Evolutionary conservation across 1,139 yeast species (phyloP).

Genomic region (Hansenula anomala): DNA sequence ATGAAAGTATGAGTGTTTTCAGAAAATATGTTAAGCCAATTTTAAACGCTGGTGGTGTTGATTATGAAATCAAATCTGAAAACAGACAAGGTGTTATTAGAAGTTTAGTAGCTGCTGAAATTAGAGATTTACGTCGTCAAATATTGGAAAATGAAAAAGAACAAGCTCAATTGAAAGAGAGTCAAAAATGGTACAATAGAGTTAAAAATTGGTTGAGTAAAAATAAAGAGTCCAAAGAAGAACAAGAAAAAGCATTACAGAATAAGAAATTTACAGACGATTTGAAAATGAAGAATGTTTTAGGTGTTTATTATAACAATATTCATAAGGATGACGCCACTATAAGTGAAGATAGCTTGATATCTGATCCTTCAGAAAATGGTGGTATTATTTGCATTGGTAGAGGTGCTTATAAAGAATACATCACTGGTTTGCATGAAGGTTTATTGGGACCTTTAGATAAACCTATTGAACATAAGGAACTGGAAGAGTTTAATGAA

Average conservation of each 20-base stretch:
- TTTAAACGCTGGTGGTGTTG: slow-evolving; percentile 80
- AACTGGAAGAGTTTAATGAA: slow-evolving; percentile 1
- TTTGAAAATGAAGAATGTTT: slow-evolving; percentile 47
- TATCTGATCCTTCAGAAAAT: slow-evolving; percentile 36
- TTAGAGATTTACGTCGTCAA: slow-evolving; percentile 61
- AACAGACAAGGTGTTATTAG: slow-evolving; percentile 87
- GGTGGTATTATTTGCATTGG: slow-evolving; percentile 95
- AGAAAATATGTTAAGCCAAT: slow-evolving; percentile 83
- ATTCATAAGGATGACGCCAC: slow-evolving; percentile 29
- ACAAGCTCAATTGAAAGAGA: slow-evolving; percentile 10
- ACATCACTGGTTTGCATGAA: slow-evolving; percentile 84
- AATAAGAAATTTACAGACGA: slow-evolving; percentile 33
- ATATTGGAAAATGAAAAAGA: slow-evolving; percentile 22
- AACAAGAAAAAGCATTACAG: slow-evolving; percentile 23
- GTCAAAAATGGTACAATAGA: slow-evolving; percentile 18
- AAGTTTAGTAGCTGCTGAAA: slow-evolving; percentile 72
- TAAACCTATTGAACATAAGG: slow-evolving; percentile 39
- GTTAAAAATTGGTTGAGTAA: slow-evolving; percentile 10
- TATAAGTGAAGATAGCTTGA: slow-evolving; percentile 42
- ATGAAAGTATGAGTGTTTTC: slow-evolving; percentile 68
- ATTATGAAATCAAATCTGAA: slow-evolving; percentile 70
- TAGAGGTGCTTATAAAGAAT: slow-evolving; percentile 94
- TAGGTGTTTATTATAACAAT: slow-evolving; percentile 51
- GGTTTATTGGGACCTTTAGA: slow-evolving; percentile 91
- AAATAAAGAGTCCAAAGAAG: slow-evolving; percentile 10